Base-by-base conservation (phyloP, 257 asterid genomes). In the Petunia secreta region DNA sequence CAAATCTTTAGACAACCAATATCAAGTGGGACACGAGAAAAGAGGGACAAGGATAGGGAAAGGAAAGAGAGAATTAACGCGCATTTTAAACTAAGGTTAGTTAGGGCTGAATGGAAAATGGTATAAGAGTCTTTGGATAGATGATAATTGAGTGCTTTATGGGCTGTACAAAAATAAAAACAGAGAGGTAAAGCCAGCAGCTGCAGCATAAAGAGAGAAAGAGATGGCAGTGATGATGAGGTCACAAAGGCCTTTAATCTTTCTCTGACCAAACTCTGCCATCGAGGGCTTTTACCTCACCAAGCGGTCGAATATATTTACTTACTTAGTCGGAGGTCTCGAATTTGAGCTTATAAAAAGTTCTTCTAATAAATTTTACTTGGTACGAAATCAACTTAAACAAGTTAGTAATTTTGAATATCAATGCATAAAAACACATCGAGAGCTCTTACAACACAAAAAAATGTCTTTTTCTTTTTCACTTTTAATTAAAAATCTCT, bases 201-300 rank as follows among this genome's bases (percentile, higher is more conserved):
- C 39, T 25, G 39, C 65, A 25, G 58, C 60, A 71, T 71, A 48
- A 71, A 71, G 77, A 71, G 16, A 10, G 36, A 71, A 50, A 71
- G 25, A 71, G 77, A 50, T 25, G 39, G 10, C 11, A 57, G 89
- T 71, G 79, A 84, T 50, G 87, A 85, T 84, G 85, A 88, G 79
- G 78, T 86, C 88, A 83, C 87, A 87, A 87, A 86, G 83, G 85
- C 85, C 90, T 89, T 89, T 89, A 90, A 87, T 91, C 92, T 89
- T 85, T 68, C 89, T 57, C 97, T 89, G 92, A 91, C 95, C 94
- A 87, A 91, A 90, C 92, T 85, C 97, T 91, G 95, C 74, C 91
- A 83, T 86, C 89, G 82, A 82, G 79, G 57, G 82, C 86, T 78
- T 87, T 85, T 83, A 57, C 84, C 84, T 82, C 82, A 25, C 84